Percentiles rank a stretch among this genome's conserved stretches.
Conservation (phyloP, 1,139 yeast genomes). For the Lodderomyces parapsilosis region DNA sequence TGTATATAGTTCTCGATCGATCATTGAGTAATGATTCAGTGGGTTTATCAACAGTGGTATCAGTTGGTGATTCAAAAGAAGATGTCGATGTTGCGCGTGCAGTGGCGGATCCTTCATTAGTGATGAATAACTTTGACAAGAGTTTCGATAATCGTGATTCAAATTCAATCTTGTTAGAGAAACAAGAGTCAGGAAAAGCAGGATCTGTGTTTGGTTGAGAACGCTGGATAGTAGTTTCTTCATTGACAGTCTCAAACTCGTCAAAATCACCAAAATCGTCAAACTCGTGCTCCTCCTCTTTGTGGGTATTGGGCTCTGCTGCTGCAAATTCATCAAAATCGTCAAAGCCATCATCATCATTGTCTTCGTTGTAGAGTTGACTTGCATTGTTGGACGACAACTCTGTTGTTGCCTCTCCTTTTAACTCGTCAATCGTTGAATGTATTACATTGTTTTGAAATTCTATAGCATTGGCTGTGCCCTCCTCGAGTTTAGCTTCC, state of each 20-base stretch:
- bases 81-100: not conserved
- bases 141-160: slow-evolving; percentile 17
- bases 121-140: slow-evolving; percentile 24
- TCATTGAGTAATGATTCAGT: slow-evolving; percentile 21
- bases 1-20: slow-evolving; percentile 28
- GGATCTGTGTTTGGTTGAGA: not conserved
- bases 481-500: not conserved
- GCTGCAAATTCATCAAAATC: slow-evolving; percentile 13
- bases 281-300: slow-evolving; percentile 9
- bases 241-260: not conserved
- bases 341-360: slow-evolving; percentile 7
- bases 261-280: slow-evolving; percentile 14
- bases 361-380: not conserved
- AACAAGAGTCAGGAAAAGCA: slow-evolving; percentile 4
- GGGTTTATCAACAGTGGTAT: not conserved
- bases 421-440: not conserved
- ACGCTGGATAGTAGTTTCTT: not conserved
- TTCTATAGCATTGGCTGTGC: not conserved
- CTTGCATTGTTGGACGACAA: not conserved
- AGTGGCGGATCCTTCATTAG: not conserved
- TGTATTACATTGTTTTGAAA: not conserved
- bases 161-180: slow-evolving; percentile 3
- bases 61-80: not conserved
- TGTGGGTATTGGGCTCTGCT: slow-evolving; percentile 6
- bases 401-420: not conserved